Percentiles rank a stretch among this genome's conserved stretches.
These are phyloP conservation scores for Eutrema yunnanense DNA, from an alignment of 345 rosid genomes.

Conservation along the genomic window DNA sequence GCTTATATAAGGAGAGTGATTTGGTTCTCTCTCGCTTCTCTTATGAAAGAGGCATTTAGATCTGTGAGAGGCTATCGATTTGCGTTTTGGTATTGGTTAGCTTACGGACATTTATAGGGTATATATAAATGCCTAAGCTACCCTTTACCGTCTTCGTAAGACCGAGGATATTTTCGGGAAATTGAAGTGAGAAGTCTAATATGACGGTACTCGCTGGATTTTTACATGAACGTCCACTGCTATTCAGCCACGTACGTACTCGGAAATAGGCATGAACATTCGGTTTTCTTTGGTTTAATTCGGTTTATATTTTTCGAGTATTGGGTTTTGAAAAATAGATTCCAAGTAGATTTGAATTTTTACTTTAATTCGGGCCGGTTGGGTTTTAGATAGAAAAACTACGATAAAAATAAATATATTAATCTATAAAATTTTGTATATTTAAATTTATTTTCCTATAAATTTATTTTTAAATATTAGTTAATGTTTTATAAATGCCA, in stretches of 20 bases:
- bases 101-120: background rate
- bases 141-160: background rate
- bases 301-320: too few relatives aligned
- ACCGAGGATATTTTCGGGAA: background rate
- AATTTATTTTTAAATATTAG: too few relatives aligned
- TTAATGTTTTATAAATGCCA: too few relatives aligned
- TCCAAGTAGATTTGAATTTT: too few relatives aligned
- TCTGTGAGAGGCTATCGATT: conserved; percentile 13
- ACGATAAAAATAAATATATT: too few relatives aligned
- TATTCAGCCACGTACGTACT: background rate
- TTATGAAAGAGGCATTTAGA: conserved; percentile 14
- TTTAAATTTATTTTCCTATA: too few relatives aligned
- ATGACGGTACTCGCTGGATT: background rate
- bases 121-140: background rate
- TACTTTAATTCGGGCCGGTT: too few relatives aligned
- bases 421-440: too few relatives aligned
- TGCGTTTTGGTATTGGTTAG: background rate
- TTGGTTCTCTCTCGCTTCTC: conserved; percentile 15
- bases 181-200: rapidly evolving
- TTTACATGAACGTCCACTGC: conserved; percentile 1
- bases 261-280: background rate
- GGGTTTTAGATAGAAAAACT: too few relatives aligned
- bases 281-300: background rate
- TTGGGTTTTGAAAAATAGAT: background rate
- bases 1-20: conserved; percentile 7